Base-by-base conservation (phyloP, 345 rosid species). In the Hibiscus mutabilis region DNA sequence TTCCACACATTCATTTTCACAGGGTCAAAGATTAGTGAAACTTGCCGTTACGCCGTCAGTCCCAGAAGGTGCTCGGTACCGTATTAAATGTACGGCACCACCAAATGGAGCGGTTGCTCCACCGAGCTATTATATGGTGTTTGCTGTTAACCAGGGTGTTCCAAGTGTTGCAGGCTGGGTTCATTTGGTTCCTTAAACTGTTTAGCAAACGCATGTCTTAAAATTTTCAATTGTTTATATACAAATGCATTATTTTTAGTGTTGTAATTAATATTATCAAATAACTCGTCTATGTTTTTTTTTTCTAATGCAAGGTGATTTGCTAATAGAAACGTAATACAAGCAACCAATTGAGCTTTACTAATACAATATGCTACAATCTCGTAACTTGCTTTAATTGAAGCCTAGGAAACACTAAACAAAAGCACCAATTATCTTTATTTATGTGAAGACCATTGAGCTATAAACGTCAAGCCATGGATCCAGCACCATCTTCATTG, bases 161-260 rank as follows among this genome's bases (percentile, higher is more conserved):
- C 97, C 98, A n/a, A 87, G 97, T 72, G 73, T 85, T 0, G 97
- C 97, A 2, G 80, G 86, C 4, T 94, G 97, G 98, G 85, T 94
- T 24, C 98, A 84, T 68, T 73, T 93, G 75, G 82, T 82, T 31
- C 52, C 79, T 46, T 85, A 44, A n/a, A 57, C 59, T 3, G 19
- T 15, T 6, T 22, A 6, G 14, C 47, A 22, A 57, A 24, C 1
- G 12, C 14, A 16, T 2, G 71, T 10, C 8, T 18, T 69, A 10
- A 25, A 49, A 49, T 0, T 4, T 29, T 49, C 2, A 66, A 25
- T 5, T 66, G 24, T 66, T 66, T 47, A 47, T 25, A 25, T 47
- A 7, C 56, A 66, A 66, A 66, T 47, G 22, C 9, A 16, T 7
- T 19, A 40, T 55, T 16, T 22, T 66, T 13, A 2, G 11, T 46